phyloP scores from a whole-genome alignment of 1,139 yeast species.

The Yamadazyma songkhlaensis region DNA sequence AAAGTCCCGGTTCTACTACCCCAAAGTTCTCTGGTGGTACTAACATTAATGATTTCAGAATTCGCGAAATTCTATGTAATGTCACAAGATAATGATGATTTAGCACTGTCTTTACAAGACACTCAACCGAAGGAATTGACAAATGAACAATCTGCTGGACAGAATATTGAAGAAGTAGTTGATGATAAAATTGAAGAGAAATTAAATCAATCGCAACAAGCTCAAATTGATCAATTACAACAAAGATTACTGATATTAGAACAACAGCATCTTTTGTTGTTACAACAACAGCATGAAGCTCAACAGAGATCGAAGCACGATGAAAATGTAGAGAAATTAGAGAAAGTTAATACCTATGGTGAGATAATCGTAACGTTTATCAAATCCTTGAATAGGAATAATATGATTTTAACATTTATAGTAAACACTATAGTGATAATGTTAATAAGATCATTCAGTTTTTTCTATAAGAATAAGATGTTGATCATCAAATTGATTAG shows the following conservation, averaged over 20 bases:
- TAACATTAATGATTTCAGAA: constrained; percentile 39
- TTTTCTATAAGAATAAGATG: neutral
- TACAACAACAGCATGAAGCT: neutral
- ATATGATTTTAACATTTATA: neutral
- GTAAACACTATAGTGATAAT: neutral
- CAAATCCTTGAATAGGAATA: neutral
- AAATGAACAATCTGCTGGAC: too few relatives aligned
- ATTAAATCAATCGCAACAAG: neutral
- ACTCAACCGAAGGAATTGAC: too few relatives aligned
- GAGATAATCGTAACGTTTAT: neutral
- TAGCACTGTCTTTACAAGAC: too few relatives aligned
- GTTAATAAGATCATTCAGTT: neutral
- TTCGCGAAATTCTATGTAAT: neutral
- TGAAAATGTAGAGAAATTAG: too few relatives aligned
- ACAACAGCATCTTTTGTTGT: neutral
- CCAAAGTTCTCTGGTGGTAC: constrained; percentile 83
- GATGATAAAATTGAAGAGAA: neutral
- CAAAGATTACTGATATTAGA: neutral
- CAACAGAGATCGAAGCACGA: neutral
- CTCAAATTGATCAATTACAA: neutral
- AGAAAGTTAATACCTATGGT: too few relatives aligned
- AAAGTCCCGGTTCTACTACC: constrained; percentile 70
- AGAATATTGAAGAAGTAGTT: neutral
- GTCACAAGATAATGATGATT: too few relatives aligned
- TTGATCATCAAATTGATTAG: neutral